These are phyloP conservation scores for Leptographium lundbergii DNA, from an alignment of 2,329 filamentous ascomycete genomes.

Conservation along the genomic window DNA sequence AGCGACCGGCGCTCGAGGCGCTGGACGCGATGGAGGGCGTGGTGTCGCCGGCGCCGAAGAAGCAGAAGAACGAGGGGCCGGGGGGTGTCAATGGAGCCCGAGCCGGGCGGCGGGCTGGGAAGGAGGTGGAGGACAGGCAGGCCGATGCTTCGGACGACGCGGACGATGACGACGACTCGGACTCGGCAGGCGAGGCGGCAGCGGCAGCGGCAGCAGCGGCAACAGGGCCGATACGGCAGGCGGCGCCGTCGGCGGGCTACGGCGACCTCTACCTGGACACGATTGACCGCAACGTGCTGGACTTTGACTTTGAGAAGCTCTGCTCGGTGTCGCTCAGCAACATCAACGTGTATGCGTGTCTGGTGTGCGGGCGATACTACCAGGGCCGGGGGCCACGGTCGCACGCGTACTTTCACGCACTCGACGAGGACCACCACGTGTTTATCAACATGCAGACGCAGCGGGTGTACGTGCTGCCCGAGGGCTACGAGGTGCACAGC, in stretches of 20 bases:
- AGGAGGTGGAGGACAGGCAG: constrained; percentile 10
- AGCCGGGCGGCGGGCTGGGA: neutral
- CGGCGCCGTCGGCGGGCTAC: constrained; percentile 75
- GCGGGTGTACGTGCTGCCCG: constrained; percentile 81
- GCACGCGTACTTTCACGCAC: constrained; percentile 92
- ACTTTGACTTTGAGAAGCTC: constrained; percentile 98
- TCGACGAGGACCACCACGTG: constrained; percentile 92
- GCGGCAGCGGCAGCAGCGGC: constrained; percentile 26
- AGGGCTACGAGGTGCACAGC: constrained; percentile 93
- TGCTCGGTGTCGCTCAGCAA: constrained; percentile 94
- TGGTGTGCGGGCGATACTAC: constrained; percentile 96
- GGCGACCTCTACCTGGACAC: constrained; percentile 96
- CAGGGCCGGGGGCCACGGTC: constrained; percentile 89
- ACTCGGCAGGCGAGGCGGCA: constrained; percentile 16
- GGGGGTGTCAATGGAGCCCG: neutral
- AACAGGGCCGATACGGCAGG: constrained; percentile 50
- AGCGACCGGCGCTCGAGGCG: constrained; percentile 48
- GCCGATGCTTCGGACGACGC: constrained; percentile 4
- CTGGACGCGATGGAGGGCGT: constrained; percentile 42
- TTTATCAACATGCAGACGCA: constrained; percentile 96
- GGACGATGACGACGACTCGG: constrained; percentile 8
- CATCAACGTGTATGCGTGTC: constrained; percentile 96
- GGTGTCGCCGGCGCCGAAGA: constrained; percentile 47
- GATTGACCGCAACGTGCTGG: constrained; percentile 80
- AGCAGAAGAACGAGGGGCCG: constrained; percentile 16